These are phyloP conservation scores for Erythrophleum ivorense DNA, from an alignment of 331 rosid species.

Conservation along the genomic window DNA sequence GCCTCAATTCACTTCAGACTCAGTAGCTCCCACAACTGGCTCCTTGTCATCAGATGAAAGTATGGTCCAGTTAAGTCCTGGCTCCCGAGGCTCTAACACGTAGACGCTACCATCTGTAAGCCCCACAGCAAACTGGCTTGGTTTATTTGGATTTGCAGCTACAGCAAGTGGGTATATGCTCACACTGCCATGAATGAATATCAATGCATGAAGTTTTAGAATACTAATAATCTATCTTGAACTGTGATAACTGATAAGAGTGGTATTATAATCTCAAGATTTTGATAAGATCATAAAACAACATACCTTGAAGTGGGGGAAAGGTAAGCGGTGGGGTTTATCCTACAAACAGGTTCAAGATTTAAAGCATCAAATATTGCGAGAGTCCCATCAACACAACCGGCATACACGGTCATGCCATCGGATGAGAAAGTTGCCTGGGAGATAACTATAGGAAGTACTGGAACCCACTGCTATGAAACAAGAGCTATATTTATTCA, in stretches of 20 bases:
- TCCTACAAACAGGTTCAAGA: conserved; percentile 31
- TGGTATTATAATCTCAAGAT: not conserved
- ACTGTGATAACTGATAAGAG: not conserved
- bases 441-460: conserved; percentile 39
- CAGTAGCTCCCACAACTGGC: not conserved
- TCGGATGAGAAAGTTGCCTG: conserved; percentile 55
- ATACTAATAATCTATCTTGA: not conserved
- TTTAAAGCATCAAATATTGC: conserved; percentile 40
- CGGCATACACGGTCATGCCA: conserved; percentile 40
- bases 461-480: conserved; percentile 40
- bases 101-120: conserved; percentile 43
- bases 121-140: conserved; percentile 53
- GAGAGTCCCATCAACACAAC: conserved; percentile 45
- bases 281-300: not conserved
- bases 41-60: not conserved
- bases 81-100: conserved; percentile 46
- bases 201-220: not conserved
- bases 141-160: conserved; percentile 57
- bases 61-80: conserved; percentile 31
- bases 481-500: not conserved
- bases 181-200: conserved; percentile 38
- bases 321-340: conserved; percentile 41
- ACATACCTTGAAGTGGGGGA: conserved; percentile 40
- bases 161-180: conserved; percentile 38
- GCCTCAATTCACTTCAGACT: not conserved